Percentiles rank a stretch among this genome's conserved stretches.
Conservation (phyloP, 2,329 filamentous ascomycete species). For the Neofusicoccum sp. region DNA sequence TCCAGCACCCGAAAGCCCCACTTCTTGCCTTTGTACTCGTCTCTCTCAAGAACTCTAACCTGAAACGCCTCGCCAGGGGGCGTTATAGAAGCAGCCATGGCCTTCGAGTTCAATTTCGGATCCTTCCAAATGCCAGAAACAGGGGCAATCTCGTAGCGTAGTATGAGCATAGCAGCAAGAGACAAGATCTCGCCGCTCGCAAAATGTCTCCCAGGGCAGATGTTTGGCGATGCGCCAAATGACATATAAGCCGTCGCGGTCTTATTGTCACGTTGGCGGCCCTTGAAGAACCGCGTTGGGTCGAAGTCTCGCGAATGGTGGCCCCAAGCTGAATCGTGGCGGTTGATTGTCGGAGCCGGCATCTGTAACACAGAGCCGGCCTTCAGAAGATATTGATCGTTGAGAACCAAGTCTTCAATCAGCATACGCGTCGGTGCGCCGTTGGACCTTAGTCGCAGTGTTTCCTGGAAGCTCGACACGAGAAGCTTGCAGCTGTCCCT, state of each 20-base stretch:
- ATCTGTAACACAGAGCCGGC: constrained; percentile 38
- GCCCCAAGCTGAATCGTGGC: constrained; percentile 35
- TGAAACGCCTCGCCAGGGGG: not conserved
- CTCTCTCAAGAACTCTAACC: not conserved
- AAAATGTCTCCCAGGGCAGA: constrained; percentile 41
- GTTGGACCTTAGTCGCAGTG: constrained; percentile 39
- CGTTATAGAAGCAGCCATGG: not conserved
- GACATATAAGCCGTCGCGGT: constrained; percentile 30
- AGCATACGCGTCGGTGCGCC: constrained; percentile 40
- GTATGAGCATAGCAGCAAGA: constrained; percentile 32
- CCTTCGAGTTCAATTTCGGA: constrained; percentile 18
- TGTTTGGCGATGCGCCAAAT: constrained; percentile 35
- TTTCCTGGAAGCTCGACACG: constrained; percentile 43
- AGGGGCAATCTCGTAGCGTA: constrained; percentile 34
- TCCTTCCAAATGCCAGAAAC: constrained; percentile 23
- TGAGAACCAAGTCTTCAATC: constrained; percentile 35
- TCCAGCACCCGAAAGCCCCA: not conserved
- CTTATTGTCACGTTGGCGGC: constrained; percentile 19
- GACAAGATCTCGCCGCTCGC: constrained; percentile 35
- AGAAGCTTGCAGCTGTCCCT: constrained; percentile 41
- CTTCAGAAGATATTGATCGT: constrained; percentile 35
- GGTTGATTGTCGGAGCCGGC: constrained; percentile 34
- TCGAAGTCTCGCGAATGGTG: constrained; percentile 31
- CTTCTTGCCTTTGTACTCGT: not conserved
- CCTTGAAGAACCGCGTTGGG: constrained; percentile 31